These are phyloP conservation scores for Hyaloscypha variabilis DNA, from an alignment of 495 filamentous ascomycete species.

Conservation along the genomic window DNA sequence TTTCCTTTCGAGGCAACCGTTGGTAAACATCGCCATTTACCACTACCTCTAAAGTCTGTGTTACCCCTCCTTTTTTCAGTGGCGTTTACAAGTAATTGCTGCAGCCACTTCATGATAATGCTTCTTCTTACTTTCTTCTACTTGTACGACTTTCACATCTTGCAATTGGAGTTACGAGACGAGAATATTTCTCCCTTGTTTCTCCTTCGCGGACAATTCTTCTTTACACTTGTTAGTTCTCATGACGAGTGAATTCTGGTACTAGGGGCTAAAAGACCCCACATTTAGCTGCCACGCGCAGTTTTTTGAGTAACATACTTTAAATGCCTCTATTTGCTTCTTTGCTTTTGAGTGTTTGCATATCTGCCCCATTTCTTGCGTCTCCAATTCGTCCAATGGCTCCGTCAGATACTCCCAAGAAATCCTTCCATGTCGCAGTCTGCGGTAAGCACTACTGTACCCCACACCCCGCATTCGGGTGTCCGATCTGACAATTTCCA, in stretches of 20 bases:
- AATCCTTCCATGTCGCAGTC: conserved; percentile 30
- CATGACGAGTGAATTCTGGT: not conserved
- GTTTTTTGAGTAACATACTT: not conserved
- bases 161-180: no score
- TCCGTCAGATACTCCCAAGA: conserved; percentile 24
- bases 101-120: no score
- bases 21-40: no score
- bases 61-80: no score
- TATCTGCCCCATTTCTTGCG: not conserved
- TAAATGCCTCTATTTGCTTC: not conserved
- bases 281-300: not conserved
- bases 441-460: conserved; percentile 24
- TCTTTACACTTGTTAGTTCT: not conserved
- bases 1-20: no score
- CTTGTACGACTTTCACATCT: not conserved
- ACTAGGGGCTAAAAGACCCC: not conserved
- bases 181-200: not conserved
- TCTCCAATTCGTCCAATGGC: conserved; percentile 18
- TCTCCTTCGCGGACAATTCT: not conserved
- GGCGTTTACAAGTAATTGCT: no score
- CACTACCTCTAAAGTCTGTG: no score
- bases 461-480: not conserved
- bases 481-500: conserved; percentile 3
- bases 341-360: not conserved
- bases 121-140: not conserved